Percentiles rank a stretch among this genome's conserved stretches.
Conservation (phyloP, 306 rosid species). For the Quercus aquifolioides region DNA sequence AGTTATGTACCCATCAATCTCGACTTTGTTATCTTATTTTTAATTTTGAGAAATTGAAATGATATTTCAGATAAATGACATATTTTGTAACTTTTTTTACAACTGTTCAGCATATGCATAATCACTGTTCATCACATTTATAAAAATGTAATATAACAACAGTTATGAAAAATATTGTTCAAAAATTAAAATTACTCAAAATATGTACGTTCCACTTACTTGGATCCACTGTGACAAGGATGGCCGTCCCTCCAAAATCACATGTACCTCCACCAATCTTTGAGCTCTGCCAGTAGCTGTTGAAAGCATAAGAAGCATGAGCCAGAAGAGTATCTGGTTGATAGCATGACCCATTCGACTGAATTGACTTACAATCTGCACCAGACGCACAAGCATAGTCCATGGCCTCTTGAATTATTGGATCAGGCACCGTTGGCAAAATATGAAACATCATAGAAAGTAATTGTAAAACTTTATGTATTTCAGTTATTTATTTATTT, state of each 20-base stretch:
- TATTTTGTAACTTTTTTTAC: too few relatives aligned
- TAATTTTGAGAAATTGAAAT: too few relatives aligned
- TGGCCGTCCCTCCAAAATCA: slow-evolving; percentile 92
- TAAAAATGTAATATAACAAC: too few relatives aligned
- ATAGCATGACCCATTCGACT: slow-evolving; percentile 55
- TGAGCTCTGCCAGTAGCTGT: slow-evolving; percentile 76
- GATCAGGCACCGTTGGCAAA: slow-evolving; percentile 75
- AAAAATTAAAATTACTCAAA: too few relatives aligned
- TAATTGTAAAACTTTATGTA: too few relatives aligned
- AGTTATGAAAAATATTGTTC: too few relatives aligned
- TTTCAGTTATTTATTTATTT: too few relatives aligned
- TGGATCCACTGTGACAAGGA: slow-evolving; percentile 77
- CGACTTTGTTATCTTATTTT: not conserved
- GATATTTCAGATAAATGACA: too few relatives aligned
- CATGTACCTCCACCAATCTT: slow-evolving; percentile 75
- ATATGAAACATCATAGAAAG: too few relatives aligned
- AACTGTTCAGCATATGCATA: too few relatives aligned
- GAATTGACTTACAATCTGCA: slow-evolving; percentile 69
- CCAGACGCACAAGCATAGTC: slow-evolving; percentile 87
- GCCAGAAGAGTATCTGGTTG: slow-evolving; percentile 53
- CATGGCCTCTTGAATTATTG: slow-evolving; percentile 63
- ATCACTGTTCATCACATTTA: too few relatives aligned
- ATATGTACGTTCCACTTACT: slow-evolving; percentile 43
- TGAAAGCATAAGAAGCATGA: slow-evolving; percentile 88
- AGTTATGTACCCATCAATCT: not conserved